A percentile compares a stretch with the other conserved stretches of the same genome.
Evolutionary conservation across 1,284 basidiomycete species (phyloP).

Genomic region (Hortiboletus rubellus): DNA sequence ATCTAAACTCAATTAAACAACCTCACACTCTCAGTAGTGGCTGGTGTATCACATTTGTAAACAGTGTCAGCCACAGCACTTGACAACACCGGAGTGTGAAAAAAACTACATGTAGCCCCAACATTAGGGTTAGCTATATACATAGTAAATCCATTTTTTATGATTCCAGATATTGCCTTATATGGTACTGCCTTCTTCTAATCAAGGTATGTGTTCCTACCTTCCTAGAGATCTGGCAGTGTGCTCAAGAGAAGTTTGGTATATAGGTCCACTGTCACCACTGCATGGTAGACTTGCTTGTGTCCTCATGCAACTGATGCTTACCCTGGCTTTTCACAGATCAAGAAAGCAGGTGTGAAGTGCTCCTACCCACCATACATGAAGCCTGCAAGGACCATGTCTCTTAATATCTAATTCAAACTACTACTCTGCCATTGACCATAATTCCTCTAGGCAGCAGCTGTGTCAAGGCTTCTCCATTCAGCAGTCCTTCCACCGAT

Average conservation of each 20-base stretch:
- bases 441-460: constrained; percentile 19
- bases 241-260: too few species aligned
- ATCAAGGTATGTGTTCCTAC: too few species aligned
- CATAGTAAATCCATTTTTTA: too few species aligned
- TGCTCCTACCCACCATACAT: constrained; percentile 29
- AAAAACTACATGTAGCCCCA: not conserved
- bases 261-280: not conserved
- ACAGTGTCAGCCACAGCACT: not conserved
- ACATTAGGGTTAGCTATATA: too few species aligned
- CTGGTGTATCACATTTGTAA: not conserved
- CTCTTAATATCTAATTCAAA: not conserved
- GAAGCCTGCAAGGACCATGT: constrained; percentile 9
- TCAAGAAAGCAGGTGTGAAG: constrained; percentile 12
- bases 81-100: not conserved
- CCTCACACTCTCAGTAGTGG: not conserved
- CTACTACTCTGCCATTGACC: not conserved
- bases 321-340: constrained; percentile 6
- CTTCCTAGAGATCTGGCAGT: too few species aligned
- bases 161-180: too few species aligned
- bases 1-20: not conserved
- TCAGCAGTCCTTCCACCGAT: constrained; percentile 12
- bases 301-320: too few species aligned
- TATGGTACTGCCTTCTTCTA: too few species aligned
- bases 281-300: constrained; percentile 11
- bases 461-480: constrained; percentile 18